phyloP scores from a whole-genome alignment of 768 basidiomycete species.

The Tricholoma saponaceum region DNA sequence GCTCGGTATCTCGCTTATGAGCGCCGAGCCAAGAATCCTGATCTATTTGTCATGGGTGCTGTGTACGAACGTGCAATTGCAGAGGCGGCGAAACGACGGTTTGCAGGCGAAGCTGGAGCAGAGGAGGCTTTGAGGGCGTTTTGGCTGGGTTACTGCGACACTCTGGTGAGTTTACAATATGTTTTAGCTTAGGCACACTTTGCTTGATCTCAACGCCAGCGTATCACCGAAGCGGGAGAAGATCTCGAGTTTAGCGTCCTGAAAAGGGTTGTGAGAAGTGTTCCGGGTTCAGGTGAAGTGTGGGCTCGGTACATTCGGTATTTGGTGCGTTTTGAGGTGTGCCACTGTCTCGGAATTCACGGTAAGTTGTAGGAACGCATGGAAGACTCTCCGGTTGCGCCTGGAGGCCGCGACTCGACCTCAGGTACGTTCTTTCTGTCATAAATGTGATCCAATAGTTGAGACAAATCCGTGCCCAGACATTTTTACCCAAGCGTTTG shows the following conservation, averaged over 20 bases:
- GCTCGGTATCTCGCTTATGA: slow-evolving; percentile 62
- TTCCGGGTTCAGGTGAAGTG: slow-evolving; percentile 71
- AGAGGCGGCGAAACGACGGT: slow-evolving; percentile 61
- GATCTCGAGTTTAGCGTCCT: slow-evolving; percentile 40
- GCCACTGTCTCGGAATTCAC: neutral
- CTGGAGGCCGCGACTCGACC: slow-evolving; percentile 26
- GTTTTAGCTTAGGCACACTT: neutral
- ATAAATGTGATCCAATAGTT: slow-evolving; percentile 5
- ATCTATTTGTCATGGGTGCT: slow-evolving; percentile 49
- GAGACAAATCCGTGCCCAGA: slow-evolving; percentile 30
- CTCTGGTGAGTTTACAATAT: slow-evolving; percentile 44
- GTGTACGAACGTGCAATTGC: slow-evolving; percentile 75
- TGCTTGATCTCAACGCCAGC: slow-evolving; percentile 25
- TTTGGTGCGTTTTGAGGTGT: slow-evolving; percentile 39
- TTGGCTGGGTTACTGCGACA: slow-evolving; percentile 74
- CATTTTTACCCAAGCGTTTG: slow-evolving; percentile 54
- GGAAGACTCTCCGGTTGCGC: slow-evolving; percentile 26
- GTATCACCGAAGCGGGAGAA: slow-evolving; percentile 40
- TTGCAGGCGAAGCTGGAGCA: slow-evolving; percentile 47
- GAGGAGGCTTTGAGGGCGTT: slow-evolving; percentile 59
- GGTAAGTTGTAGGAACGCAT: slow-evolving; percentile 37
- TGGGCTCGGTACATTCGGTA: slow-evolving; percentile 77
- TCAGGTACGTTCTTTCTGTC: slow-evolving; percentile 19
- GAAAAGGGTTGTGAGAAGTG: slow-evolving; percentile 63
- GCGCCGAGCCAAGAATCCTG: slow-evolving; percentile 54